Percentiles rank a stretch among this genome's conserved stretches.
These are phyloP conservation scores for Plectranthus barbatus DNA, from an alignment of 257 asterid species.

Conservation along the genomic window DNA sequence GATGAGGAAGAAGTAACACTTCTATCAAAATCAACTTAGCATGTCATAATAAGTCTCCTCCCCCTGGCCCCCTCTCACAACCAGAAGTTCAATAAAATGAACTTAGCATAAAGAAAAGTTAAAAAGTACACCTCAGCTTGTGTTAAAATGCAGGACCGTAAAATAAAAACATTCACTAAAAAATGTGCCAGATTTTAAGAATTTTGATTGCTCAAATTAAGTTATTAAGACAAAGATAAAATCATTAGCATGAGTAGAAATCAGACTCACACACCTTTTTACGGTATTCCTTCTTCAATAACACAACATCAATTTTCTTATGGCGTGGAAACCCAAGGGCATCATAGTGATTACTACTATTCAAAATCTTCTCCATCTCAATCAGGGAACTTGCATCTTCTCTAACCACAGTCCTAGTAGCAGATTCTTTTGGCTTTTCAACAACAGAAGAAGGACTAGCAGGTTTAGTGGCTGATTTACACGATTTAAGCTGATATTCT, in stretches of 20 bases:
- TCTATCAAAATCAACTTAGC: neutral
- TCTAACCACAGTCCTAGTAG: slow-evolving; percentile 47
- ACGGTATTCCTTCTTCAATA: slow-evolving; percentile 83
- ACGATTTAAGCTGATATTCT: slow-evolving; percentile 56
- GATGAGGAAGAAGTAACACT: neutral
- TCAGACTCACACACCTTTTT: slow-evolving; percentile 53
- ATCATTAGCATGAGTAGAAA: slow-evolving; percentile 3
- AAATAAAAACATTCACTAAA: too few relatives aligned
- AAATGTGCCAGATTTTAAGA: neutral
- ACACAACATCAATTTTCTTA: slow-evolving; percentile 56
- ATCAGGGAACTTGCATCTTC: slow-evolving; percentile 54
- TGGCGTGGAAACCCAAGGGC: slow-evolving; percentile 72
- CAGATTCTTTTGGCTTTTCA: slow-evolving; percentile 49
- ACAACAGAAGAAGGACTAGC: slow-evolving; percentile 42
- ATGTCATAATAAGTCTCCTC: neutral
- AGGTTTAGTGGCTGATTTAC: slow-evolving; percentile 52
- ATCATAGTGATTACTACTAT: slow-evolving; percentile 77
- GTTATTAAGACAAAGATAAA: neutral
- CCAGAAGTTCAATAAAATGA: neutral
- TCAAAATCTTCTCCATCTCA: slow-evolving; percentile 87
- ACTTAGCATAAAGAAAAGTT: neutral
- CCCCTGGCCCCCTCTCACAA: neutral
- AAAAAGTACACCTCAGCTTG: neutral
- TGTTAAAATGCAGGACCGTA: neutral
- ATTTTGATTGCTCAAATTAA: neutral